Percentiles rank a stretch among this genome's conserved stretches.
Evolutionary conservation across 2,329 filamentous ascomycete genomes (phyloP).

Genomic region (Lasiodiplodia sp.): DNA sequence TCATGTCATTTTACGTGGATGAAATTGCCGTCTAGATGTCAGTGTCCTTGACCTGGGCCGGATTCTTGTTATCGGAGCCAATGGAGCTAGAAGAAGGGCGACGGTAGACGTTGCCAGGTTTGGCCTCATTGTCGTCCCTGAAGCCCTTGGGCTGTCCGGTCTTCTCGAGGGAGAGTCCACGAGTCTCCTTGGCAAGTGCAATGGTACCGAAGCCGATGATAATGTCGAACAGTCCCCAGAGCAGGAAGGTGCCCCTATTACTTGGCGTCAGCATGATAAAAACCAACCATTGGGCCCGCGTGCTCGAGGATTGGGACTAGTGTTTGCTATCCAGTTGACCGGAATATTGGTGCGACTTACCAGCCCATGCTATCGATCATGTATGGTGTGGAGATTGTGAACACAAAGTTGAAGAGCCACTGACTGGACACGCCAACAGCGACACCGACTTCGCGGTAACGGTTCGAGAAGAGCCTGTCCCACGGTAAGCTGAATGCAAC

Average conservation of each 20-base stretch:
- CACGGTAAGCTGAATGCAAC: not conserved
- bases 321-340: not conserved
- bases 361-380: conserved; percentile 58
- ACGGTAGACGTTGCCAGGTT: not conserved
- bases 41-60: not conserved
- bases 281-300: not conserved
- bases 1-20: not conserved
- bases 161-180: conserved; percentile 46
- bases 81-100: not conserved
- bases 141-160: conserved; percentile 36
- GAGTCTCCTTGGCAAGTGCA: conserved; percentile 49
- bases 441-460: conserved; percentile 59
- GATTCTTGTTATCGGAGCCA: conserved; percentile 5
- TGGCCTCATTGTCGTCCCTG: not conserved
- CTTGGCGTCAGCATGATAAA: not conserved
- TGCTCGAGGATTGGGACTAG: not conserved
- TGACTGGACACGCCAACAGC: conserved; percentile 59
- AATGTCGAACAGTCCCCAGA: conserved; percentile 57
- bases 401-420: conserved; percentile 62
- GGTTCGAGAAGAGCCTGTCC: conserved; percentile 56
- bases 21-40: not conserved
- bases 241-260: conserved; percentile 45
- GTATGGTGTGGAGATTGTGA: conserved; percentile 58
- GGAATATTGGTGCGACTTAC: conserved; percentile 37
- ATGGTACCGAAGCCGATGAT: conserved; percentile 51